These are phyloP conservation scores for Desmodesmus armatus DNA, from an alignment of 139 green algal species.

Conservation along the genomic window DNA sequence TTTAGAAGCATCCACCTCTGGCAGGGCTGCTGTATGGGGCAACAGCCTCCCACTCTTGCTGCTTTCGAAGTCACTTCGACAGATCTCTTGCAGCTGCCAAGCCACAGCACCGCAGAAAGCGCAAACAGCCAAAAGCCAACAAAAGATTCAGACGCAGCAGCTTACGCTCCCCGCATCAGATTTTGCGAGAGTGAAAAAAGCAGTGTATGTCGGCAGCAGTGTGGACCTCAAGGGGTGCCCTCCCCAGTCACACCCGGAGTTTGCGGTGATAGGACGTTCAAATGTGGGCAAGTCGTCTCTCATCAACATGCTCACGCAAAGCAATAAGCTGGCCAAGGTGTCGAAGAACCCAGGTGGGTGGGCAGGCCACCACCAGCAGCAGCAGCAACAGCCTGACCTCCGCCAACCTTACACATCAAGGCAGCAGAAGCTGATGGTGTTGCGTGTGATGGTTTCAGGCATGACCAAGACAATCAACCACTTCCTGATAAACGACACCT, in stretches of 20 bases:
- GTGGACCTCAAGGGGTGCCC: slow-evolving; percentile 80
- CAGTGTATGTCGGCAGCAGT: slow-evolving; percentile 80
- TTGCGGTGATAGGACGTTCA: slow-evolving; percentile 94
- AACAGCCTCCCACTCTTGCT: too few relatives aligned
- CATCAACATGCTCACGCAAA: slow-evolving; percentile 92
- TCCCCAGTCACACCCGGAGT: slow-evolving; percentile 75
- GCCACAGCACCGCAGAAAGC: too few relatives aligned
- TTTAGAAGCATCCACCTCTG: too few relatives aligned
- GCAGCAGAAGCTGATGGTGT: not conserved
- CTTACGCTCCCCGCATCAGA: slow-evolving; percentile 31
- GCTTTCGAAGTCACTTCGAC: too few relatives aligned
- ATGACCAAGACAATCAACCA: slow-evolving; percentile 97
- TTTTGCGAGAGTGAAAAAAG: slow-evolving; percentile 34
- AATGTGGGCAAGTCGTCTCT: slow-evolving; percentile 97
- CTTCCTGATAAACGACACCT: slow-evolving; percentile 93
- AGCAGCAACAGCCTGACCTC: too few relatives aligned
- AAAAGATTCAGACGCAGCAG: not conserved
- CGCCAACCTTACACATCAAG: too few relatives aligned
- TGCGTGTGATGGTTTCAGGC: slow-evolving; percentile 63
- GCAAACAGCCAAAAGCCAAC: too few relatives aligned
- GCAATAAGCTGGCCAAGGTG: slow-evolving; percentile 80
- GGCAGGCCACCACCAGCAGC: too few relatives aligned
- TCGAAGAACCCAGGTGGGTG: slow-evolving; percentile 91
- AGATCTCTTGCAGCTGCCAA: too few relatives aligned
- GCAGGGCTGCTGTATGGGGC: too few relatives aligned